These are phyloP conservation scores for Yarrowia sp. DNA, from an alignment of 805 yeast genomes.

Conservation along the genomic window DNA sequence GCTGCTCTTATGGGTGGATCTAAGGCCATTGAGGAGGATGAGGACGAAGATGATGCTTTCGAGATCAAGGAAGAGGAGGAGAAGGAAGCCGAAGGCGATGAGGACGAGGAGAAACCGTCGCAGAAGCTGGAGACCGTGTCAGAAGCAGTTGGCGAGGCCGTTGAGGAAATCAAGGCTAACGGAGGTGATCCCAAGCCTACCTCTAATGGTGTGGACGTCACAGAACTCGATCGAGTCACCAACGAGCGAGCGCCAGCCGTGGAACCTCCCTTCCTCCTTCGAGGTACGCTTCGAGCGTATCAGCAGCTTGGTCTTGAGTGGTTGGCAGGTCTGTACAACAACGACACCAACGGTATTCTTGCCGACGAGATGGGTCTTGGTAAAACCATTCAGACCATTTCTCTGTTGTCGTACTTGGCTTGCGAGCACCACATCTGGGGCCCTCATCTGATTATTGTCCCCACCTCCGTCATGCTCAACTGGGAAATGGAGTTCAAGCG, in stretches of 20 bases:
- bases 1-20: conserved; percentile 8
- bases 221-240: conserved; percentile 1
- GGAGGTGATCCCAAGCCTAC: neutral
- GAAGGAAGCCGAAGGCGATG: neutral
- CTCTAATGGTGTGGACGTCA: neutral
- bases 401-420: conserved; percentile 81
- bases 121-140: neutral
- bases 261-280: conserved; percentile 56
- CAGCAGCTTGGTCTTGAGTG: conserved; percentile 97
- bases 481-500: conserved; percentile 99
- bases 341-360: conserved; percentile 89
- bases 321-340: conserved; percentile 90
- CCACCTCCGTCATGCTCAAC: conserved; percentile 93
- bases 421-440: conserved; percentile 96
- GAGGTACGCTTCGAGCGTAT: conserved; percentile 82
- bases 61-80: conserved; percentile 6
- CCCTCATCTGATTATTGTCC: conserved; percentile 94
- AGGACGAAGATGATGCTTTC: conserved; percentile 11
- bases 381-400: conserved; percentile 93
- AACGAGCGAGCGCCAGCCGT: conserved; percentile 7
- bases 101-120: neutral
- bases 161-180: neutral
- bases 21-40: conserved; percentile 12
- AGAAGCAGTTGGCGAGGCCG: neutral
- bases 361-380: conserved; percentile 99